Evolutionary conservation across 1,284 basidiomycete genomes (phyloP), one percentile per base, ranked within the genome.

Genomic region (Peniophora sp.): DNA sequence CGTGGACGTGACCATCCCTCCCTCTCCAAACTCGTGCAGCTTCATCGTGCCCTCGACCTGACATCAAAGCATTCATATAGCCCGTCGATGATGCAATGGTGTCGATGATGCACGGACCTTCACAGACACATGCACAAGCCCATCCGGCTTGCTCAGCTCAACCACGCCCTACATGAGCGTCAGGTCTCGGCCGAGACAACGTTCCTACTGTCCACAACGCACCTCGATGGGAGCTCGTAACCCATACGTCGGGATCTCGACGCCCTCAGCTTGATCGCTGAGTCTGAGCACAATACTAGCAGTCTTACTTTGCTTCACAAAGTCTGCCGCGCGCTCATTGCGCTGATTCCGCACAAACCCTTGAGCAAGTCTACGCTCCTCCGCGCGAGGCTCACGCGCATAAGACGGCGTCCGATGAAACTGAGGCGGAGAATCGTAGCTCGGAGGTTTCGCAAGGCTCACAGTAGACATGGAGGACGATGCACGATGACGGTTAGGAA

Each of bases 21-120:
- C 78, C 56, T 78, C 85, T 6, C 77, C 85, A 22, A 85, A 70
- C 61, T 87, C 85, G 55, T 78, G 75, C 39, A 88, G 58, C 50
- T 67, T 65, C 47, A 86, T 65, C 35, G 65, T 71, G 5, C 83
- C 83, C 58, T 84, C 81, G 36, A 85, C 69, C 83, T 85, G 58
- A 35, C 34, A 5, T 23, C 22, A 34, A 49, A 45, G 39, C 51
- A 43, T 50, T 53, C 36, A 44, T 25, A 17, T 47, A 48, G 50
- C 51, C 48, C 14, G n/a, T 22, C 48, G 45, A 24, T n/a, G n/a
- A n/a, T 9, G 16, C 25, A 45, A 27, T 10, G 17, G 16, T 20
- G 48, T 19, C 41, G 39, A 48, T 45, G 25, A 16, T 41, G n/a
- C 16, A 55, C 69, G 44, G 54, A 78, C 85, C 72, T 83, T 80